These are phyloP conservation scores for Kazachstania taianensis DNA, from an alignment of 805 yeast species.

Conservation along the genomic window DNA sequence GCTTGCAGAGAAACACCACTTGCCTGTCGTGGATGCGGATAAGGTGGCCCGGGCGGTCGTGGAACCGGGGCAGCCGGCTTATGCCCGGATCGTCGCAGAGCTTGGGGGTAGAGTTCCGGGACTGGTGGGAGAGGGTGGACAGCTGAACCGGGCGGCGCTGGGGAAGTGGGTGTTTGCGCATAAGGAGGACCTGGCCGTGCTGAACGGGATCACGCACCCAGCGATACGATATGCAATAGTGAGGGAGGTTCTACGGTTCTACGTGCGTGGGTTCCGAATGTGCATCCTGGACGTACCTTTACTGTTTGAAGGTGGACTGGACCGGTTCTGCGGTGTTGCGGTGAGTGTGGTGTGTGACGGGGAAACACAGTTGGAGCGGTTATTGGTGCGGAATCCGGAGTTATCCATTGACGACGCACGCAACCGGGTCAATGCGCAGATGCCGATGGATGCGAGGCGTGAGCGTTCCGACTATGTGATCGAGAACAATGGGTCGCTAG, in stretches of 20 bases:
- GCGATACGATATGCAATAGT: constrained; percentile 60
- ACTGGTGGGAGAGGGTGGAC: constrained; percentile 33
- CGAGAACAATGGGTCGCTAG: constrained; percentile 45
- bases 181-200: constrained; percentile 41
- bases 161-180: constrained; percentile 74
- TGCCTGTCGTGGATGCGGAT: constrained; percentile 82
- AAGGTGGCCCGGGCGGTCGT: constrained; percentile 78
- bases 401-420: constrained; percentile 55
- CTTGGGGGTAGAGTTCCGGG: constrained; percentile 49
- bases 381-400: constrained; percentile 57
- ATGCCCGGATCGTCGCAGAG: constrained; percentile 48
- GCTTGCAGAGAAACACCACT: constrained; percentile 39
- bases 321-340: constrained; percentile 58
- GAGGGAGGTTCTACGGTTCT: constrained; percentile 44
- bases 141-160: constrained; percentile 54
- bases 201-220: constrained; percentile 81
- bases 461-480: constrained; percentile 55
- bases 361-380: constrained; percentile 51
- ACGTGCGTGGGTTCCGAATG: constrained; percentile 45
- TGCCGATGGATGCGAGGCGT: constrained; percentile 51
- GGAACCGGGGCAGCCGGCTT: constrained; percentile 67
- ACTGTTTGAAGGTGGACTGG: constrained; percentile 69
- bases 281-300: constrained; percentile 86
- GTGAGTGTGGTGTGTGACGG: constrained; percentile 57
- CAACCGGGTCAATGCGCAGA: constrained; percentile 67